Evolutionary conservation across 2,329 filamentous ascomycete genomes (phyloP).

Genomic region (Cordyceps cateniannulata): DNA sequence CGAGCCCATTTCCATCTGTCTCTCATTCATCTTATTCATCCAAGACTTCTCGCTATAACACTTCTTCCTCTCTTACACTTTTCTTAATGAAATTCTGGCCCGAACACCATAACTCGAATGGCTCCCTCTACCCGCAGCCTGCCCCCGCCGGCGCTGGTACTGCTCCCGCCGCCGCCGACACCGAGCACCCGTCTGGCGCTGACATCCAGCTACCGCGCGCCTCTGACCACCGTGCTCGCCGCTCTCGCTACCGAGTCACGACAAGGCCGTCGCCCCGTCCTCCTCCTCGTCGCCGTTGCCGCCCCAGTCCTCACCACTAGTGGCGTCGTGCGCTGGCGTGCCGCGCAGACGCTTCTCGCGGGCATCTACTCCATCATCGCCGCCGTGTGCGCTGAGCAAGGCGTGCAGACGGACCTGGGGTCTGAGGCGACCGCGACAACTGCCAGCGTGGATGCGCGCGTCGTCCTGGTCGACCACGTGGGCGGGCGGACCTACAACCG

Average conservation of each 20-base stretch:
- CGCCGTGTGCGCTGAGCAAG: slow-evolving; percentile 58
- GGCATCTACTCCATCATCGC: slow-evolving; percentile 73
- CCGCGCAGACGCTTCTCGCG: slow-evolving; percentile 68
- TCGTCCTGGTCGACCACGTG: slow-evolving; percentile 65
- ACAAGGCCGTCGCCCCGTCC: slow-evolving; percentile 26
- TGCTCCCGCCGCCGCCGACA: slow-evolving; percentile 60
- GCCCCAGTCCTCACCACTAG: slow-evolving; percentile 47
- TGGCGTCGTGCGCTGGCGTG: slow-evolving; percentile 52
- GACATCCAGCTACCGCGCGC: slow-evolving; percentile 52
- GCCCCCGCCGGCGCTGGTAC: slow-evolving; percentile 37
- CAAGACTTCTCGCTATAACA: not conserved
- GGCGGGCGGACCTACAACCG: slow-evolving; percentile 24
- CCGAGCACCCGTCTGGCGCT: slow-evolving; percentile 46
- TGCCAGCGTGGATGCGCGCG: slow-evolving; percentile 67
- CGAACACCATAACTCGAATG: not conserved
- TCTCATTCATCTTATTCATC: not conserved
- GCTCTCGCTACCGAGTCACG: slow-evolving; percentile 35
- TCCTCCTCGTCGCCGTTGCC: slow-evolving; percentile 51
- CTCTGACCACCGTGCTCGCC: slow-evolving; percentile 48
- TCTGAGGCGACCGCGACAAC: slow-evolving; percentile 33
- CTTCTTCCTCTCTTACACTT: too few relatives aligned
- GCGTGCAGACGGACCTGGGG: slow-evolving; percentile 50
- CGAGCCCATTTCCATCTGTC: not conserved
- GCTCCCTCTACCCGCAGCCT: not conserved
- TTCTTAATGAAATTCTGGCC: too few relatives aligned